Base-by-base conservation (phyloP, 2,329 filamentous ascomycete genomes). In the Fusarium ramigenum region DNA sequence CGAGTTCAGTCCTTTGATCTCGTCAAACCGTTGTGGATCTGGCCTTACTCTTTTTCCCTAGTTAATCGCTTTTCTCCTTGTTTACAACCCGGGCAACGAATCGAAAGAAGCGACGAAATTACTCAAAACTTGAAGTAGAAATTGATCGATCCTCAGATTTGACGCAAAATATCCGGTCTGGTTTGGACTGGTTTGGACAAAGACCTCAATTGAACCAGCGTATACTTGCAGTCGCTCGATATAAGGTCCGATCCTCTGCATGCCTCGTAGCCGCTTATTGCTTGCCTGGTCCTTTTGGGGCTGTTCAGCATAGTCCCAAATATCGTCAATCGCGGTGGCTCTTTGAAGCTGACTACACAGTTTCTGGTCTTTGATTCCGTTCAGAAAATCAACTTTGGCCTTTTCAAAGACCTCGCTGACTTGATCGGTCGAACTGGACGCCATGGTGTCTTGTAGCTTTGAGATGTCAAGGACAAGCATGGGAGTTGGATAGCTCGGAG, bases 161-260 rank as follows among this genome's bases (percentile, higher is more conserved):
- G 58, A 19, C 53, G 49, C 4, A 73, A 1, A 2, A 73, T 56
- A 14, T 73, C 70, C 25, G 25, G 25, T 25, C 28, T 0, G 70
- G 64, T 1, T 73, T 66, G 61, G 61, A 61, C 54, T 0, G 70
- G 64, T 1, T 73, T 66, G 61, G 61, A 60, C 54, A 23, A 72
- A 73, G 2, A 39, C 34, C 2, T 72, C 70, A 10, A 73, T 53
- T 3, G 43, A 52, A 0, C 47, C 42, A 0, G 60, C 75, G 34
- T 75, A 83, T 19, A 34, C 53, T 44, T 57, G 28, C n/a, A 57
- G 12, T 44, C 53, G 39, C 39, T 57, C 39, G 30, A 44, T 57
- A 21, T 25, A 58, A 28, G 54, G 54, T 0, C 18, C 54, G 2
- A 58, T 58, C 5, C 21, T 58, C 19, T 36, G 28, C 54, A 46